Conservation (phyloP, 768 basidiomycete genomes). For the Botryobasidium botryosum region DNA sequence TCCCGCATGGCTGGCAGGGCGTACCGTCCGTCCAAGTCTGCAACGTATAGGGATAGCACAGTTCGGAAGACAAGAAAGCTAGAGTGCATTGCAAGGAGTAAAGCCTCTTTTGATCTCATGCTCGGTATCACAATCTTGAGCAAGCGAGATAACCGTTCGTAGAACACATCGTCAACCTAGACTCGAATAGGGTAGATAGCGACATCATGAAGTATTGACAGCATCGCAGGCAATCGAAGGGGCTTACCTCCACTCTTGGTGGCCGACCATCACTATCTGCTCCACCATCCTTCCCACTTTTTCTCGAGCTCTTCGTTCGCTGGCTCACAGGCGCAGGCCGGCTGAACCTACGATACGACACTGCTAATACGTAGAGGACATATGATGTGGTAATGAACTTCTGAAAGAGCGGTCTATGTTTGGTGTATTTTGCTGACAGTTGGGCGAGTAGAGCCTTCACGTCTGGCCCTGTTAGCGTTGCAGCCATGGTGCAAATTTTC, state of each 20-base stretch:
- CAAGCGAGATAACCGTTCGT: constrained; percentile 56
- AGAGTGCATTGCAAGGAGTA: constrained; percentile 77
- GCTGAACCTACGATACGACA: constrained; percentile 42
- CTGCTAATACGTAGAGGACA: constrained; percentile 47
- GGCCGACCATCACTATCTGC: constrained; percentile 22
- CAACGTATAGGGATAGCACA: constrained; percentile 85
- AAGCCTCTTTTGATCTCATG: constrained; percentile 69
- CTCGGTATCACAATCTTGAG: constrained; percentile 80
- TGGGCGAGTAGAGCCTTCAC: too few species aligned
- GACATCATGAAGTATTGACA: neutral
- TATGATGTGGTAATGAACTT: constrained; percentile 50
- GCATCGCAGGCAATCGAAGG: constrained; percentile 1
- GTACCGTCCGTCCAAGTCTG: constrained; percentile 80
- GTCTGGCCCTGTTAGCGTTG: too few species aligned
- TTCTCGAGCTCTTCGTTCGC: constrained; percentile 18
- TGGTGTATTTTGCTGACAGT: constrained; percentile 26
- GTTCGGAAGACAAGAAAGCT: constrained; percentile 79
- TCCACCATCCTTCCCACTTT: constrained; percentile 22
- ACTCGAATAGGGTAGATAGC: too few species aligned
- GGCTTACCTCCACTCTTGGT: constrained; percentile 50
- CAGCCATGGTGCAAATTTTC: too few species aligned
- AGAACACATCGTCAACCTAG: constrained; percentile 93
- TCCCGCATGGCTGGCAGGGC: too few species aligned
- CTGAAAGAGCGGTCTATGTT: constrained; percentile 57
- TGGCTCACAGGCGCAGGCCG: constrained; percentile 10